Evolutionary conservation across 805 yeast genomes (phyloP), one percentile per base, ranked within the genome.

Genomic region (Clavispora carvajalis): DNA sequence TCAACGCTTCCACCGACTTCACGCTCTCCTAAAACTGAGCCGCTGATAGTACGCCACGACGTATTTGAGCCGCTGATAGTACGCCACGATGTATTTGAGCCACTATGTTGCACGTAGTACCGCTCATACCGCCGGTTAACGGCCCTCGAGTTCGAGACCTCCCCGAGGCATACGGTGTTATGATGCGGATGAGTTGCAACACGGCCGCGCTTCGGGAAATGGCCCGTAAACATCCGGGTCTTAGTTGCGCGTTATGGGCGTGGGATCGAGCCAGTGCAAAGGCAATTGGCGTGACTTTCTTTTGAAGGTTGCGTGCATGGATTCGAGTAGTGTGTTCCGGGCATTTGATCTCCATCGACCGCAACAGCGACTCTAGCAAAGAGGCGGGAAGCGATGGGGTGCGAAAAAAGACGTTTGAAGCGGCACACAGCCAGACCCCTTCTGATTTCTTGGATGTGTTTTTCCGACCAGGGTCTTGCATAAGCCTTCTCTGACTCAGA

Each of bases 311-410:
- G 44, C 33, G 1, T 69, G 71, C 23, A 67, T 37, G n/a, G n/a
- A n/a, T n/a, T n/a, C n/a, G n/a, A n/a, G n/a, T n/a, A n/a, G n/a
- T n/a, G n/a, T n/a, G n/a, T 2, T 49, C 54, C 1, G 54, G 49
- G 1, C 60, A 46, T 19, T 54, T 48, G 7, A 43, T 45, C 21
- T 52, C 53, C 28, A 68, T 59, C 63, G 65, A 66, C 19, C 49
- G 53, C 42, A 66, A 41, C 10, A 68, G 63, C 37, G 60, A 59
- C 12, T 55, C 52, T 3, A 71, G 64, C 35, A 65, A 59, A 4
- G 67, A 59, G 24, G 62, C 54, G 39, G 64, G 40, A 28, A 63
- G 55, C 12, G 71, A 65, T 41, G 67, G 73, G 21, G 61, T 49
- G 7, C 70, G 72, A 28, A 59, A 55, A 40, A 53, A 67, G 22